Evolutionary conservation across 257 asterid species (phyloP).

Genomic region (Scutellaria baicalensis): DNA sequence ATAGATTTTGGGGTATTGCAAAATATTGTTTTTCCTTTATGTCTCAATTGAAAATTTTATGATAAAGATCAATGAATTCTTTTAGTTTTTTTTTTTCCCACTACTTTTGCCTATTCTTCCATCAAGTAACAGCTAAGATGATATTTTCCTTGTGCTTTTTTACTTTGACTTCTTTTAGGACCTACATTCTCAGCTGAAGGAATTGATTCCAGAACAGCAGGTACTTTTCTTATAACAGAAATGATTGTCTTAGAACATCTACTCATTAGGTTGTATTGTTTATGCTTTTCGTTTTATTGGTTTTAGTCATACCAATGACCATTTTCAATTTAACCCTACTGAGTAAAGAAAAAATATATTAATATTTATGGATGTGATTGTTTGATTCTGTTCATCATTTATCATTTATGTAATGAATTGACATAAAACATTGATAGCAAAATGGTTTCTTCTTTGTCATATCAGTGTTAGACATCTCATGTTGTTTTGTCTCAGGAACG

Average conservation of each 20-base stretch:
- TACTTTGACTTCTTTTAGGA: constrained; percentile 39
- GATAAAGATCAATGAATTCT: too few species aligned
- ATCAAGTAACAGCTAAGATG: background rate
- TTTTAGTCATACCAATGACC: background rate
- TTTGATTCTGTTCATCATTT: background rate
- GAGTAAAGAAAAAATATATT: background rate
- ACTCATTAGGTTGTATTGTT: too few species aligned
- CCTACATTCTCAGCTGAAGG: constrained; percentile 77
- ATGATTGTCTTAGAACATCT: background rate
- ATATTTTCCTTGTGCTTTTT: background rate
- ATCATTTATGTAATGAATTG: constrained; percentile 4
- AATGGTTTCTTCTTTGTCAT: background rate
- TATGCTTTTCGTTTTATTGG: background rate
- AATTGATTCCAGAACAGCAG: constrained; percentile 87
- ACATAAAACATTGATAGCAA: background rate
- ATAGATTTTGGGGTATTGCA: too few species aligned
- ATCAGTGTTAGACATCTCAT: background rate
- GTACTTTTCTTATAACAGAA: constrained; percentile 23
- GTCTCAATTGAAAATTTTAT: too few species aligned
- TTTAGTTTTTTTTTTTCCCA: background rate
- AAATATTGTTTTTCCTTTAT: too few species aligned
- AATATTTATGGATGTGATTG: too few species aligned
- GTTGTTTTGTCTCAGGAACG: constrained; percentile 49
- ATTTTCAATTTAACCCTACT: background rate
- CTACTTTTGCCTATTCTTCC: constrained; percentile 6